Conservation (phyloP, 441 rosid species). For the Capsella rubella region DNA sequence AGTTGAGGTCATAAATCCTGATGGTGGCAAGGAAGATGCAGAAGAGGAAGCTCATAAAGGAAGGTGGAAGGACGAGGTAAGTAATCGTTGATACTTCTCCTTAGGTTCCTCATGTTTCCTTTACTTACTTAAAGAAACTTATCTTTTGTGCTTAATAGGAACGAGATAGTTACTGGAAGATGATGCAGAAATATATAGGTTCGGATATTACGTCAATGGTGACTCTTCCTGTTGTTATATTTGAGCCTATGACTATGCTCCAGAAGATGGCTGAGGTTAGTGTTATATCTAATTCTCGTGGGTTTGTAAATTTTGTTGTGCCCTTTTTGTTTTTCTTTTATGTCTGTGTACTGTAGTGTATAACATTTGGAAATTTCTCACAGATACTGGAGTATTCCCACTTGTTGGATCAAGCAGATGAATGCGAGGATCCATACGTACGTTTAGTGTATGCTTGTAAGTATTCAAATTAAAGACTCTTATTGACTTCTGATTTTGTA, state of each 20-base stretch:
- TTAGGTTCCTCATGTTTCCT: not conserved
- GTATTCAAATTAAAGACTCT: constrained; percentile 22
- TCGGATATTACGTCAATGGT: constrained; percentile 75
- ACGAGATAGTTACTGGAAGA: constrained; percentile 74
- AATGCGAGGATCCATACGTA: constrained; percentile 73
- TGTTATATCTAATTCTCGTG: constrained; percentile 4
- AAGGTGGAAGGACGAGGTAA: constrained; percentile 73
- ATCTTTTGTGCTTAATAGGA: constrained; percentile 47
- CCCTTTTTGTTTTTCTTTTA: not conserved
- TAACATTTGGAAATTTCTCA: constrained; percentile 15
- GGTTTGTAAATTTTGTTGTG: constrained; percentile 12
- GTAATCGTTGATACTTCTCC: not conserved
- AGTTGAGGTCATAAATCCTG: constrained; percentile 74
- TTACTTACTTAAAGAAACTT: constrained; percentile 5
- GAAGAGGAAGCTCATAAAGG: constrained; percentile 79
- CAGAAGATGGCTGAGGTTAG: constrained; percentile 80
- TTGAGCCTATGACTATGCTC: constrained; percentile 83
- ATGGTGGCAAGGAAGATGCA: constrained; percentile 76
- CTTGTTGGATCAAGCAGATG: constrained; percentile 70
- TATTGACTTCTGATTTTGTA: constrained; percentile 15
- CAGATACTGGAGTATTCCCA: constrained; percentile 74
- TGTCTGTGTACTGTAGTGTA: not conserved
- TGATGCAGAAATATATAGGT: constrained; percentile 76
- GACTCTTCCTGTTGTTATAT: constrained; percentile 70
- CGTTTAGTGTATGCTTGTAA: constrained; percentile 66